These are phyloP conservation scores for Chaetomium tenue DNA, from an alignment of 495 filamentous ascomycete species.

Conservation along the genomic window DNA sequence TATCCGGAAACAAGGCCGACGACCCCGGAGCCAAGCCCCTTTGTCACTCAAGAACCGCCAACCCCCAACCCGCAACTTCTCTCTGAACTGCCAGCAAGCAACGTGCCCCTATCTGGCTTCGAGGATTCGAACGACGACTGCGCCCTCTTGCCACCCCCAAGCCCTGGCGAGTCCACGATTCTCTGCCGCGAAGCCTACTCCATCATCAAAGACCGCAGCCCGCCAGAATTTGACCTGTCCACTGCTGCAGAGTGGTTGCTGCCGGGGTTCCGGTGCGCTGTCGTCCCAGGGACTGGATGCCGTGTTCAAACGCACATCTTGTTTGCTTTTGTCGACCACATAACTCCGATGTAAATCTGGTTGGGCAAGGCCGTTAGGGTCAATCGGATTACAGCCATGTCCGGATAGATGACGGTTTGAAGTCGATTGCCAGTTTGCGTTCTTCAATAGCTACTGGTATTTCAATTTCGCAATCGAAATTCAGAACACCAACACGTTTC, in stretches of 20 bases:
- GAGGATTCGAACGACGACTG: conserved; percentile 17
- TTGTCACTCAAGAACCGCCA: neutral
- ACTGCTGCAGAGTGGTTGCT: conserved; percentile 26
- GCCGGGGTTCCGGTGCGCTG: conserved; percentile 28
- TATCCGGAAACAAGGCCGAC: too few species aligned
- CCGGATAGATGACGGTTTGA: too few species aligned
- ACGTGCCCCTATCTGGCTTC: neutral
- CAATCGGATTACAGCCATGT: too few species aligned
- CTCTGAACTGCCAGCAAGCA: neutral
- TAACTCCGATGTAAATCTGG: neutral
- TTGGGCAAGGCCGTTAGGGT: too few species aligned
- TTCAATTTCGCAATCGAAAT: too few species aligned
- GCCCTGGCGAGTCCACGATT: conserved; percentile 32
- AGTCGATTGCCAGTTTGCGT: too few species aligned
- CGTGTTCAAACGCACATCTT: conserved; percentile 33
- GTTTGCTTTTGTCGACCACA: conserved; percentile 32
- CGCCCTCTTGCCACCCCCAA: conserved; percentile 22
- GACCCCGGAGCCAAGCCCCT: neutral
- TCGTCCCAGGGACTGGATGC: conserved; percentile 27
- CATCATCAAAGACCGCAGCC: conserved; percentile 24
- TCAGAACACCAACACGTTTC: too few species aligned
- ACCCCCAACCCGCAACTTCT: neutral
- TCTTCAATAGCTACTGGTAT: too few species aligned
- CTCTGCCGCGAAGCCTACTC: conserved; percentile 30
- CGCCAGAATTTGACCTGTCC: conserved; percentile 24